Percentiles rank a stretch among this genome's conserved stretches.
Conservation (phyloP, 352 stramenopile species). For the Pythium aristosporum region DNA sequence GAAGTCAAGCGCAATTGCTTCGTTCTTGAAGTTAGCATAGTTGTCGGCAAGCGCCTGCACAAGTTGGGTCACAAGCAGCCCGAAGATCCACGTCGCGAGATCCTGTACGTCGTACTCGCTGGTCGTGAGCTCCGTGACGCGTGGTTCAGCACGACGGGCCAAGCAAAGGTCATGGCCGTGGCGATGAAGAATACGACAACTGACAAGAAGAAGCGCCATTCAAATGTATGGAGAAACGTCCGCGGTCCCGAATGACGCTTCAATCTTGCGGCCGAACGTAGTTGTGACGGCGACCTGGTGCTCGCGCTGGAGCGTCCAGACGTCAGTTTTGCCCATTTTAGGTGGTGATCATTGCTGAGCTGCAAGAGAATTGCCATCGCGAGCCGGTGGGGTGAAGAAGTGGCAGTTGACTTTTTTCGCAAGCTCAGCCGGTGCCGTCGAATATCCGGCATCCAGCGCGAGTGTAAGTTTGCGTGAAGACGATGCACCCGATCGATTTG, state of each 20-base stretch:
- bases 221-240: constrained; percentile 37
- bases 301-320: constrained; percentile 36
- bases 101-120: constrained; percentile 21
- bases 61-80: constrained; percentile 45
- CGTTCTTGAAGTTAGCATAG: constrained; percentile 46
- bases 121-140: constrained; percentile 34
- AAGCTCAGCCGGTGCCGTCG: too few species aligned
- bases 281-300: constrained; percentile 28
- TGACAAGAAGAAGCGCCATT: constrained; percentile 31
- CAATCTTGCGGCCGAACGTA: constrained; percentile 28
- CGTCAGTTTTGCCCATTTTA: constrained; percentile 41
- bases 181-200: constrained; percentile 39
- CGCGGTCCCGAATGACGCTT: constrained; percentile 35
- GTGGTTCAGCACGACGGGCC: constrained; percentile 41
- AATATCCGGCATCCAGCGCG: too few species aligned
- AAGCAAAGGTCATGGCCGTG: constrained; percentile 41
- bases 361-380: too few species aligned
- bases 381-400: too few species aligned
- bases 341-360: constrained; percentile 44
- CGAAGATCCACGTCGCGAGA: constrained; percentile 33
- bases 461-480: too few species aligned
- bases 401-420: too few species aligned
- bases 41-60: constrained; percentile 52
- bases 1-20: constrained; percentile 59
- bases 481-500: too few species aligned